Evolutionary conservation across 1,139 yeast species (phyloP).

Genomic region (Nakaseomyces delphensis): DNA sequence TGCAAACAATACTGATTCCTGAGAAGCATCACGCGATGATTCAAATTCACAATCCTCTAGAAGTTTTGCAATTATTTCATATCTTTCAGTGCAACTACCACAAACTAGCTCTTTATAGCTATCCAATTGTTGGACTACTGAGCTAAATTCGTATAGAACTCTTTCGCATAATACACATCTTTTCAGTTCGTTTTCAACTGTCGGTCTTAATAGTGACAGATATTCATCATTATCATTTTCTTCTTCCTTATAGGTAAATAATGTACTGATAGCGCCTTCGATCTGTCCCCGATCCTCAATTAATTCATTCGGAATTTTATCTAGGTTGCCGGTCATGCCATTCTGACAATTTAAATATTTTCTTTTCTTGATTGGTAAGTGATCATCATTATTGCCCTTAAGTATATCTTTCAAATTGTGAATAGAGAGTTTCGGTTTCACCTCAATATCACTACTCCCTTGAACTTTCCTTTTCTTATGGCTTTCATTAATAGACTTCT

Average conservation of each 20-base stretch:
- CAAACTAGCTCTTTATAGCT: conserved; percentile 50
- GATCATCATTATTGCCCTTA: conserved; percentile 16
- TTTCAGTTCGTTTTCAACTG: conserved; percentile 30
- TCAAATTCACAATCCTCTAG: conserved; percentile 32
- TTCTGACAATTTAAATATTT: background rate
- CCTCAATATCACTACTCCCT: conserved; percentile 7
- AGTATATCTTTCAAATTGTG: conserved; percentile 24
- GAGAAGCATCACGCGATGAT: conserved; percentile 19
- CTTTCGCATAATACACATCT: conserved; percentile 59
- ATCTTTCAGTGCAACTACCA: conserved; percentile 50
- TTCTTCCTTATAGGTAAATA: conserved; percentile 2
- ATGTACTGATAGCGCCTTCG: conserved; percentile 6
- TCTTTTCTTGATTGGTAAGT: conserved; percentile 21
- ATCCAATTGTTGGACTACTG: conserved; percentile 32
- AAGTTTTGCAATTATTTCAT: conserved; percentile 43
- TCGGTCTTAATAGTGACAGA: conserved; percentile 4
- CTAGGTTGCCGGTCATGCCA: background rate
- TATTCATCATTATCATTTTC: conserved; percentile 6
- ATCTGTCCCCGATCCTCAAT: conserved; percentile 2
- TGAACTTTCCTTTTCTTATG: conserved; percentile 8
- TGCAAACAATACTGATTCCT: conserved; percentile 11
- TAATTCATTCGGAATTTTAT: background rate
- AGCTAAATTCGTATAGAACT: conserved; percentile 56
- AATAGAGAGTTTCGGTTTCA: conserved; percentile 24
- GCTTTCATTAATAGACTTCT: background rate